Evolutionary conservation across 148 eudicot species (phyloP).

Genomic region (Nyssa sinensis): DNA sequence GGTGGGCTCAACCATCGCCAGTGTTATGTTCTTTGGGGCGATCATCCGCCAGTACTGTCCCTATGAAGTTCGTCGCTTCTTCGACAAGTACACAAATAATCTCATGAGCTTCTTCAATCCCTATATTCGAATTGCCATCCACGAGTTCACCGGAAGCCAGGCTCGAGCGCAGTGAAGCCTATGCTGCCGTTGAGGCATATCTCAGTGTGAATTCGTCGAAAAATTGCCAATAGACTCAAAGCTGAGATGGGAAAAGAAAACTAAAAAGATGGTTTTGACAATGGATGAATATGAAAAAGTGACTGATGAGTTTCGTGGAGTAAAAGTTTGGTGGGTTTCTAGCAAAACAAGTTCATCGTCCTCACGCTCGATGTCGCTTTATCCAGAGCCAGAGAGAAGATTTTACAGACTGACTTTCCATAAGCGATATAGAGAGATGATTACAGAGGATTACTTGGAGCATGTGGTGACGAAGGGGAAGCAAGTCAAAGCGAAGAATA

Average conservation of each 20-base stretch:
- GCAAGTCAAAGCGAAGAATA: conserved; percentile 26
- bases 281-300: conserved; percentile 51
- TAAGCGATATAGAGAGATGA: conserved; percentile 30
- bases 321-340: conserved; percentile 35
- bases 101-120: conserved; percentile 31
- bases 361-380: not conserved
- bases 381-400: conserved; percentile 26
- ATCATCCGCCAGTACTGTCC: conserved; percentile 51
- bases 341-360: conserved; percentile 1
- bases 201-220: conserved; percentile 31
- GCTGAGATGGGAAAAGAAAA: conserved; percentile 37
- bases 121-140: conserved; percentile 35
- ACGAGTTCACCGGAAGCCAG: conserved; percentile 29
- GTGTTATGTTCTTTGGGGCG: conserved; percentile 47
- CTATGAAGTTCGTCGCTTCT: conserved; percentile 22
- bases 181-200: conserved; percentile 37
- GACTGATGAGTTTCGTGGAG: conserved; percentile 45
- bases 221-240: conserved; percentile 37
- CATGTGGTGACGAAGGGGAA: conserved; percentile 44
- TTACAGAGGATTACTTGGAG: conserved; percentile 37
- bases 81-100: conserved; percentile 17
- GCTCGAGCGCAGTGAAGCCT: conserved; percentile 40
- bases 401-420: conserved; percentile 40
- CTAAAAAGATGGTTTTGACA: conserved; percentile 25
- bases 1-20: conserved; percentile 42